A percentile compares a stretch with the other conserved stretches of the same genome.
phyloP scores from a whole-genome alignment of 352 stramenopile species.

The Globisporangium radiosum region DNA sequence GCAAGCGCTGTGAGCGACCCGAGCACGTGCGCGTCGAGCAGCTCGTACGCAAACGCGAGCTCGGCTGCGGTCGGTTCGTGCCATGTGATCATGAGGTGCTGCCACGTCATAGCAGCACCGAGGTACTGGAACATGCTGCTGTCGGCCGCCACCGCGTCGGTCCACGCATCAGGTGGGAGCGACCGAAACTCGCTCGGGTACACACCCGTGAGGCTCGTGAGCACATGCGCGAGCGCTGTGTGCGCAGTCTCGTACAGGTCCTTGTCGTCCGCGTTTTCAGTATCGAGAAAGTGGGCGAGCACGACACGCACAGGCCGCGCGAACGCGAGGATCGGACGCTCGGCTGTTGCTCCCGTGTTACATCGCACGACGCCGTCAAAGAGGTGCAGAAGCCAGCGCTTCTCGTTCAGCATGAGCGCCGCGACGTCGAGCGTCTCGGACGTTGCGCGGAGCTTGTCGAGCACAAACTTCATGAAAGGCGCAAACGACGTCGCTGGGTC shows the following conservation, averaged over 20 bases:
- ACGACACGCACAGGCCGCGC: slow-evolving; percentile 32
- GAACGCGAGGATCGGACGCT: slow-evolving; percentile 28
- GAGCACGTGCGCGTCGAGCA: slow-evolving; percentile 49
- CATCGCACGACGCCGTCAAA: slow-evolving; percentile 46
- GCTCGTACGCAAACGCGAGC: slow-evolving; percentile 40
- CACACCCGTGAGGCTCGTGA: slow-evolving; percentile 35
- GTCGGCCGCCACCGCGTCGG: slow-evolving; percentile 23
- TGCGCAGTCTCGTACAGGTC: slow-evolving; percentile 47
- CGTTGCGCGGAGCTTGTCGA: slow-evolving; percentile 48
- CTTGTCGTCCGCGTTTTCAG: slow-evolving; percentile 37
- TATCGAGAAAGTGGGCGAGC: slow-evolving; percentile 30
- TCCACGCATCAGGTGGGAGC: slow-evolving; percentile 39
- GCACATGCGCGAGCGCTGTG: slow-evolving; percentile 34
- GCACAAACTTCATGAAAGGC: slow-evolving; percentile 32
- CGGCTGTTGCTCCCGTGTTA: slow-evolving; percentile 15
- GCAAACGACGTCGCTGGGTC: slow-evolving; percentile 30
- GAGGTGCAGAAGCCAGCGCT: slow-evolving; percentile 56
- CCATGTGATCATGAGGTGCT: slow-evolving; percentile 41
- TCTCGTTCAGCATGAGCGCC: slow-evolving; percentile 51
- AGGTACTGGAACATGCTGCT: slow-evolving; percentile 60
- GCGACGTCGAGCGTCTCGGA: slow-evolving; percentile 16
- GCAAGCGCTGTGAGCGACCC: slow-evolving; percentile 22
- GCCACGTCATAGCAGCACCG: slow-evolving; percentile 43
- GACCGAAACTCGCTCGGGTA: slow-evolving; percentile 64
- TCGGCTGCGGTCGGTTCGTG: slow-evolving; percentile 54